A percentile compares a stretch with the other conserved stretches of the same genome.
Evolutionary conservation across 2,329 filamentous ascomycete species (phyloP).

Genomic region (Zarea fungicola): DNA sequence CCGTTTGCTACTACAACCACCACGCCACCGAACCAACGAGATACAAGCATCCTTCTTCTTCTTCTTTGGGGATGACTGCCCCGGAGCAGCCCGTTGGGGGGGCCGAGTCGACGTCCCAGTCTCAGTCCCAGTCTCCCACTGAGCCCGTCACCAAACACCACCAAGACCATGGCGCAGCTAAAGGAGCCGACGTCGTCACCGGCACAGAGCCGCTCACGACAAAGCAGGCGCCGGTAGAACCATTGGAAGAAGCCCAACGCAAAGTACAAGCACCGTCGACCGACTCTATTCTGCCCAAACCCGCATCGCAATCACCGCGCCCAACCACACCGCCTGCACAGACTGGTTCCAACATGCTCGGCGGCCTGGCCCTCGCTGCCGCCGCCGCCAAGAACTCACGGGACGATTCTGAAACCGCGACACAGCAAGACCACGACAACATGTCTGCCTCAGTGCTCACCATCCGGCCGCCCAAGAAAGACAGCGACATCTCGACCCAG

Average conservation of each 20-base stretch:
- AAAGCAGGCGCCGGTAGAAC: not conserved
- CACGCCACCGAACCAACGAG: not conserved
- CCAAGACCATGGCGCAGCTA: not conserved
- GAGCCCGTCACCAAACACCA: not conserved
- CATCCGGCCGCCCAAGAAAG: constrained; percentile 40
- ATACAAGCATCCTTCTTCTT: not conserved
- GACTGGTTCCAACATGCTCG: not conserved
- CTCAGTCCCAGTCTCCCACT: constrained; percentile 2
- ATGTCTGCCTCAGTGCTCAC: constrained; percentile 45
- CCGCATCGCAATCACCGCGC: not conserved
- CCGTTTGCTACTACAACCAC: not conserved
- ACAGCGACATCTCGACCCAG: constrained; percentile 32
- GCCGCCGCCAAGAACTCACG: not conserved
- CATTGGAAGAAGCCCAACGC: not conserved
- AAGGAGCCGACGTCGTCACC: not conserved
- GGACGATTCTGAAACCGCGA: not conserved
- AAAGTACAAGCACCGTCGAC: not conserved
- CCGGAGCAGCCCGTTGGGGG: constrained; percentile 11
- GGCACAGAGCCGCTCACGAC: not conserved
- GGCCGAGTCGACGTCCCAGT: not conserved
- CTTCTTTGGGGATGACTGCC: constrained; percentile 5
- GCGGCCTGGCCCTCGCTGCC: not conserved
- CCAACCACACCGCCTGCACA: constrained; percentile 13
- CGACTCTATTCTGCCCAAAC: not conserved
- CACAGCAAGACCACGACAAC: constrained; percentile 22